Percentiles rank a stretch among this genome's conserved stretches.
These are phyloP conservation scores for Phyllosticta citriasiana DNA, from an alignment of 2,329 filamentous ascomycete species.

Conservation along the genomic window DNA sequence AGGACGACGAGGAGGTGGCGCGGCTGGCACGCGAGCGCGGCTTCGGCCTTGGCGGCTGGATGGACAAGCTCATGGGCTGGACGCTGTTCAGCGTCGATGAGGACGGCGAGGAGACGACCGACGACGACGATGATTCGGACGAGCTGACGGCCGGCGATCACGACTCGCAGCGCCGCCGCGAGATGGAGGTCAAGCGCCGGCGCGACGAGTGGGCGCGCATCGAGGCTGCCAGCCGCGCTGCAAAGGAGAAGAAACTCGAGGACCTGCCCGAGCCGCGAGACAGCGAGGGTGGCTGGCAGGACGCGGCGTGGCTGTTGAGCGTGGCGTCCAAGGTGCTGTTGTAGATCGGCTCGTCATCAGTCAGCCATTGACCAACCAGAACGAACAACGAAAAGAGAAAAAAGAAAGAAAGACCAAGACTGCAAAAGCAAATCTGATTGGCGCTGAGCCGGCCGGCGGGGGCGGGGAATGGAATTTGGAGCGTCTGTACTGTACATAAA, in stretches of 20 bases:
- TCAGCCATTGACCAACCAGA: background rate
- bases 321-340: conserved; percentile 39
- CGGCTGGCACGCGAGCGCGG: conserved; percentile 41
- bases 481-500: too few relatives aligned
- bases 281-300: conserved; percentile 43
- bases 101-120: conserved; percentile 31
- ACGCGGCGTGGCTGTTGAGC: conserved; percentile 48
- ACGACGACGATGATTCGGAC: conserved; percentile 20
- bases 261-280: conserved; percentile 15
- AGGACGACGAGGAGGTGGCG: conserved; percentile 45
- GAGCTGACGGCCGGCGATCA: conserved; percentile 17
- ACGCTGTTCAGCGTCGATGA: conserved; percentile 45
- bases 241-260: conserved; percentile 15
- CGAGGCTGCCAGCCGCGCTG: conserved; percentile 4
- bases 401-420: background rate
- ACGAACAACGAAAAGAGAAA: background rate
- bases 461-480: too few relatives aligned
- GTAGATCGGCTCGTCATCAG: background rate
- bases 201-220: conserved; percentile 16
- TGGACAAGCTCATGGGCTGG: conserved; percentile 50
- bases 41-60: conserved; percentile 46
- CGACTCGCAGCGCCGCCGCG: conserved; percentile 18
- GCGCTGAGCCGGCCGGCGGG: too few relatives aligned
- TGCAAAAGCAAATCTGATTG: too few relatives aligned
- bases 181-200: conserved; percentile 28